Evolutionary conservation across 176 grass and related monocot species (phyloP).

Genomic region (Phoenix roebelenii): DNA sequence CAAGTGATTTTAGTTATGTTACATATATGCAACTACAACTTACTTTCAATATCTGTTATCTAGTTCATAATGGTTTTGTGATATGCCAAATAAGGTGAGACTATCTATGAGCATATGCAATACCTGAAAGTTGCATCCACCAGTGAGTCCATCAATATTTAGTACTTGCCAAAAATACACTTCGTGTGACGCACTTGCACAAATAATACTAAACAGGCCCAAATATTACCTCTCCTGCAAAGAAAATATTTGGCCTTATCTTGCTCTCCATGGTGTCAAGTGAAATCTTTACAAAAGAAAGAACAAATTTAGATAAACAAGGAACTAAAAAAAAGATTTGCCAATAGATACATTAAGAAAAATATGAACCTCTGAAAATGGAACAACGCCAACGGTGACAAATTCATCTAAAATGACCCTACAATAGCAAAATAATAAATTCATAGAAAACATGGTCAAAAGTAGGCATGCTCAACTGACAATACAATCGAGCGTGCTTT

Average conservation of each 20-base stretch:
- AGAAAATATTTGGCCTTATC: conserved; percentile 69
- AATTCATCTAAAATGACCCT: conserved; percentile 99
- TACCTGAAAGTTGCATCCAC: conserved; percentile 97
- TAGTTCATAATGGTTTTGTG: neutral
- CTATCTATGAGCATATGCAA: neutral
- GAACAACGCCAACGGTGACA: conserved; percentile 87
- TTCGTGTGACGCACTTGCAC: conserved; percentile 8
- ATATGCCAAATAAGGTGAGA: neutral
- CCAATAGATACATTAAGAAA: neutral
- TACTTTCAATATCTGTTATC: neutral
- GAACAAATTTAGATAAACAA: neutral
- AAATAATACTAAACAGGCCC: neutral
- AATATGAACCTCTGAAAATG: conserved; percentile 66
- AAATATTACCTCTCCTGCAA: conserved; percentile 83
- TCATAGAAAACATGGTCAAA: neutral
- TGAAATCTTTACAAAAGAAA: conserved; percentile 41
- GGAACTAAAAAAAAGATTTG: conserved; percentile 3
- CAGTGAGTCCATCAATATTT: conserved; percentile 78
- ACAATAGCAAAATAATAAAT: conserved; percentile 16
- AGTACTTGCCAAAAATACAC: conserved; percentile 40
- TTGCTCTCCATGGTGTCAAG: conserved; percentile 89
- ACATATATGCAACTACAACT: neutral
- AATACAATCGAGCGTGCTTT: conserved; percentile 1
- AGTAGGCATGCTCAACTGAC: neutral
- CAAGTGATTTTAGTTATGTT: too few species aligned